Evolutionary conservation across 352 stramenopile genomes (phyloP), one percentile per base, ranked within the genome.

Genomic region (Phytophthora ohioensis): DNA sequence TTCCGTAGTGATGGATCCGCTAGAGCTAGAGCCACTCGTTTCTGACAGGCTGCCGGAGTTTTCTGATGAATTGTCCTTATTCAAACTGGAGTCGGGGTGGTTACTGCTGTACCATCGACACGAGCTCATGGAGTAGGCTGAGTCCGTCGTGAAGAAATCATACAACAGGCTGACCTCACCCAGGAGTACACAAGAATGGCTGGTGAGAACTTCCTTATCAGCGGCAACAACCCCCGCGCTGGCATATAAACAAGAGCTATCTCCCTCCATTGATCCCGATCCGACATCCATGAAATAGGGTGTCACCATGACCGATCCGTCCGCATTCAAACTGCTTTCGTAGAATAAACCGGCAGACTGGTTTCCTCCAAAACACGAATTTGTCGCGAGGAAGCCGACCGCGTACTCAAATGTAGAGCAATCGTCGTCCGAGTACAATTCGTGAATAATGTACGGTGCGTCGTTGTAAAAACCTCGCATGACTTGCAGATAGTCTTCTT

Each of bases 361-460:
- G 30, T 54, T 64, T 2, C 57, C 57, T 5, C 57, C 57, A 12
- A 64, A 31, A 61, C 61, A 68, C 11, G 42, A 49, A 7, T 47
- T 55, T 21, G 55, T 43, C 32, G 56, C 55, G 13, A 45, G 55
- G 11, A 61, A 71, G 3, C 56, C 64, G 4, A 66, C 32, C 9
- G 64, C 48, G 13, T 17, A 49, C 4, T 48, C 15, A 12, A 66
- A 71, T 34, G 56, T 66, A 5, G 47, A 43, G 39, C 64, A 71
- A 3, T 51, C 32, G 5, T 48, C 10, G 10, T 60, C 56, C 9
- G 17, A 48, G 34, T 66, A 71, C 17, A 61, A 34, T 12, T n/a
- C 34, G n/a, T 71, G 64, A 38, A 71, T 65, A 34, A 66, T 57
- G 32, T 61, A 66, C 13, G 42, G 57, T 1, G 36, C 17, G 4